These are phyloP conservation scores for Fusarium sp. DNA, from an alignment of 2,329 filamentous ascomycete genomes.

Conservation along the genomic window DNA sequence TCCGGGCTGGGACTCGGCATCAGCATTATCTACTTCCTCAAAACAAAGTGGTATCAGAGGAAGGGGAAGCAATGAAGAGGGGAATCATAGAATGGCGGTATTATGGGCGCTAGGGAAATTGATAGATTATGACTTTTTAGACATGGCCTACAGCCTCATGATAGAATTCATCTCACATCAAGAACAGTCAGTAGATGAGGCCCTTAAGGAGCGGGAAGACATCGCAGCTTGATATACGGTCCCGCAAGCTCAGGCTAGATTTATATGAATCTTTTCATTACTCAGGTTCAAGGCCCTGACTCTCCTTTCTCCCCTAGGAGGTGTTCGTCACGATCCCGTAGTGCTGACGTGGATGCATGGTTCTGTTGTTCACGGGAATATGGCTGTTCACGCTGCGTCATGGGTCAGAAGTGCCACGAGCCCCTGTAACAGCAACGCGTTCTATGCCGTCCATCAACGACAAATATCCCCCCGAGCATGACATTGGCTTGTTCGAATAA, in stretches of 20 bases:
- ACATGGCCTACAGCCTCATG: background rate
- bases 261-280: no score
- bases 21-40: slow-evolving; percentile 24
- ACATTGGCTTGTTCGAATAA: background rate
- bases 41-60: slow-evolving; percentile 12
- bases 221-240: no score
- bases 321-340: rapidly evolving
- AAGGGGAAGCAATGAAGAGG: background rate
- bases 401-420: no score
- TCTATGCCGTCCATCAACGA: no score
- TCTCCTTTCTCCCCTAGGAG: no score
- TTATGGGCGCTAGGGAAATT: background rate
- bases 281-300: no score
- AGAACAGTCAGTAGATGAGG: no score
- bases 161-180: background rate
- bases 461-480: no score
- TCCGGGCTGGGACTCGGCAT: slow-evolving; percentile 16
- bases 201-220: no score
- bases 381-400: background rate
- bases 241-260: no score
- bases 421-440: rapidly evolving
- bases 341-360: rapidly evolving
- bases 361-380: background rate
- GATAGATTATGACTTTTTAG: background rate
- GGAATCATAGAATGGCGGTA: rapidly evolving